Conservation (phyloP, 805 yeast genomes). For the Kregervanrija pseudodelftensis region DNA sequence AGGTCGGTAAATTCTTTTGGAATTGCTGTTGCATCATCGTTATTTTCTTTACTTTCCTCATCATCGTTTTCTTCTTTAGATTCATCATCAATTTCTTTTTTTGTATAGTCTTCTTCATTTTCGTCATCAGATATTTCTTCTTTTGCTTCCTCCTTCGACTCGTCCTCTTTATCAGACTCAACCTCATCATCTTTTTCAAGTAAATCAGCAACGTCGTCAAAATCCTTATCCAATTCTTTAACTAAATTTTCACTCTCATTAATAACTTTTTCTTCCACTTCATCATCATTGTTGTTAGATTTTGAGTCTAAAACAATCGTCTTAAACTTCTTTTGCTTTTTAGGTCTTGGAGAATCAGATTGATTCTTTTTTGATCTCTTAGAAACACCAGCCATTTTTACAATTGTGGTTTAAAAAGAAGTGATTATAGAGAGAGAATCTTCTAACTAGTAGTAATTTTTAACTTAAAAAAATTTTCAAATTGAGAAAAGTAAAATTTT, state of each 20-base stretch:
- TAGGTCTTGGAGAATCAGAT: not conserved
- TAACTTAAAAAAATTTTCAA: too few species aligned
- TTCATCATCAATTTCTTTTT: constrained; percentile 23
- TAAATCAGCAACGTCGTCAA: constrained; percentile 48
- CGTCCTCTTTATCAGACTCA: constrained; percentile 13
- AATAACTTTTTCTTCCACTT: constrained; percentile 10
- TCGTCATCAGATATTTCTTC: constrained; percentile 14
- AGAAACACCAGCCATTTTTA: constrained; percentile 5
- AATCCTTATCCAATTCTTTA: constrained; percentile 49
- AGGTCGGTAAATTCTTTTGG: constrained; percentile 39
- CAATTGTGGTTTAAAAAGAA: too few species aligned
- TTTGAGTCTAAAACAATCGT: too few species aligned
- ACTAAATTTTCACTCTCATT: constrained; percentile 38
- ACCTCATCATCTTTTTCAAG: constrained; percentile 21
- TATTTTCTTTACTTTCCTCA: constrained; percentile 1
- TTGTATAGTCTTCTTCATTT: constrained; percentile 18
- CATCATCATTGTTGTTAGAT: not conserved
- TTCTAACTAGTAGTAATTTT: too few species aligned
- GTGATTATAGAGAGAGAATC: not conserved
- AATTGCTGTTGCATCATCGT: constrained; percentile 7
- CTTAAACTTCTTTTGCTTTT: constrained; percentile 1
- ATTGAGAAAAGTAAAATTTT: not conserved
- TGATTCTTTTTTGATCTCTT: constrained; percentile 3
- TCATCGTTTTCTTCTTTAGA: constrained; percentile 20
- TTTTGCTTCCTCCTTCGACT: constrained; percentile 24